Base-by-base conservation (phyloP, 306 rosid species). In the Glycine tomentella region DNA sequence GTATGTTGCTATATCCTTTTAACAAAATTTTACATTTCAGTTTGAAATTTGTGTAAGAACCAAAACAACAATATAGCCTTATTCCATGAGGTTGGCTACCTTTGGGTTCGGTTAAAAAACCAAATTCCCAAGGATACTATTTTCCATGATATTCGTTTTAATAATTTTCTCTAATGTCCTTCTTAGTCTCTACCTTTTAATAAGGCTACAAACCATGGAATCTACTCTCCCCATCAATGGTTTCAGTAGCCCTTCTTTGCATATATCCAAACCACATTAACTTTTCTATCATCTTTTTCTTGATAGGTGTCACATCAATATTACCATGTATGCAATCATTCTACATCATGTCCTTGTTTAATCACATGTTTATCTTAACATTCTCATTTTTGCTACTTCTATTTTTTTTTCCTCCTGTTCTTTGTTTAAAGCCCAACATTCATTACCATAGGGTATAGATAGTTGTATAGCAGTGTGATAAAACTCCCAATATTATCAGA, bases 21-120 rank as follows among this genome's bases (percentile, higher is more conserved):
- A 48, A 61, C 62, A 73, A 69, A 72, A 56, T 11, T 13, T 56
- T 45, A 48, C 13, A 67, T 63, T 63, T 66, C 34, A 44, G 46
- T 72, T 72, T 78, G 76, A 73, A 73, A 72, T 31, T 76, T 34
- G 48, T 34, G 53, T 8, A 25, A 57, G 17, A 17, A 46, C 5
- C 44, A 62, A 31, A 46, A 31, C 67, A 61, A 10, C 3, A n/a
- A 15, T 13, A 51, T 57, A 62, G 69, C 16, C 45, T 62, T 12
- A 33, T 53, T 25, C 59, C 59, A 6, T 7, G 20, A 53, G 9
- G 25, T 53, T n/a, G 25, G 25, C 9, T 53, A 53, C n/a, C 56
- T 12, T 14, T 13, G 16, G 8, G 58, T 5, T 14, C 5, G 1
- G 17, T 14, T 52, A 13, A 52, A 12, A 52, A 52, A 14, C 58